A percentile compares a stretch with the other conserved stretches of the same genome.
Evolutionary conservation across 1,284 basidiomycete species (phyloP).

Genomic region (Leccinum variabile): DNA sequence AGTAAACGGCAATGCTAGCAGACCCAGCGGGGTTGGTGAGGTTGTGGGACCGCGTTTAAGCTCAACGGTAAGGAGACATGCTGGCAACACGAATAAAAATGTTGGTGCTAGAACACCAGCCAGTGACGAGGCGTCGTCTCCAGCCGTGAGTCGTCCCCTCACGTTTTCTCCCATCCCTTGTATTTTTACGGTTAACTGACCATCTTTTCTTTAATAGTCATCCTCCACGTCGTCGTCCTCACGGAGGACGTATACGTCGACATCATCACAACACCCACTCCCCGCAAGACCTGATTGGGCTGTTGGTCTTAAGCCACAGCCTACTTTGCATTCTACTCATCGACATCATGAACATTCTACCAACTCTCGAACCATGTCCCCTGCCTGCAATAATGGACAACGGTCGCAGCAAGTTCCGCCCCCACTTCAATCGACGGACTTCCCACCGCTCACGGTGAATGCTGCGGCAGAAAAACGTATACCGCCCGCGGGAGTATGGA

Average conservation of each 20-base stretch:
- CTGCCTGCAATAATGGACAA: slow-evolving; percentile 39
- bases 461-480: slow-evolving; percentile 48
- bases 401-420: slow-evolving; percentile 39
- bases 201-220: slow-evolving; percentile 40
- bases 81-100: slow-evolving; percentile 50
- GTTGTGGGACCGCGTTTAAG: slow-evolving; percentile 64
- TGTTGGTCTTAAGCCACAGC: slow-evolving; percentile 72
- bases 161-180: slow-evolving; percentile 9
- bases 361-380: slow-evolving; percentile 43
- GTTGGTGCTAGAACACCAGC: slow-evolving; percentile 57
- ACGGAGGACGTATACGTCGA: slow-evolving; percentile 66
- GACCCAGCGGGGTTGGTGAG: slow-evolving; percentile 38
- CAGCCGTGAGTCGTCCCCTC: slow-evolving; percentile 54
- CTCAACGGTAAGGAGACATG: slow-evolving; percentile 48
- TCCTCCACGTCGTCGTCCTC: slow-evolving; percentile 80
- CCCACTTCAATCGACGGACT: slow-evolving; percentile 61
- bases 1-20: slow-evolving; percentile 26
- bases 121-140: slow-evolving; percentile 72
- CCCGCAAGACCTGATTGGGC: slow-evolving; percentile 83
- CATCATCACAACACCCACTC: slow-evolving; percentile 74
- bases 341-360: slow-evolving; percentile 44
- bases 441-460: slow-evolving; percentile 60
- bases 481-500: slow-evolving; percentile 65
- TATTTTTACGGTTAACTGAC: neutral
- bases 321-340: slow-evolving; percentile 52